Percentiles rank a stretch among this genome's conserved stretches.
phyloP scores from a whole-genome alignment of 192 early-diverging fungal species.

The Gaertneriomyces sp. region DNA sequence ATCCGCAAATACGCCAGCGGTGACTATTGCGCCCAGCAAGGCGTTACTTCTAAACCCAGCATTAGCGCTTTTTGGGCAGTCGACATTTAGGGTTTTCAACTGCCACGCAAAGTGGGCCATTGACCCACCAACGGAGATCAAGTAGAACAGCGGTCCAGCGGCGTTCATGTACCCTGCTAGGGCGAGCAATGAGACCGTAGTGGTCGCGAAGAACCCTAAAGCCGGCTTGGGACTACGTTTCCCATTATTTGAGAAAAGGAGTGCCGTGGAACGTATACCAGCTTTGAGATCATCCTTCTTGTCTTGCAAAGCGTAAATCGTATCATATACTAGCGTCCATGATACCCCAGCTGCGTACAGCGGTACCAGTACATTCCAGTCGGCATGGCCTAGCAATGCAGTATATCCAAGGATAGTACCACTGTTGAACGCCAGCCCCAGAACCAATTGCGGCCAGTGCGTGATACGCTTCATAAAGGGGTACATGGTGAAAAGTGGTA shows the following conservation, averaged over 20 bases:
- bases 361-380: conserved; percentile 72
- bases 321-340: conserved; percentile 96
- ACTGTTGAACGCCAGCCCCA: conserved; percentile 92
- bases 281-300: conserved; percentile 82
- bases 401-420: conserved; percentile 86
- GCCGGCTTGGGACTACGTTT: conserved; percentile 46
- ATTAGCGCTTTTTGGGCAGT: conserved; percentile 26
- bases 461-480: conserved; percentile 95
- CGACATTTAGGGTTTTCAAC: conserved; percentile 56
- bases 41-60: conserved; percentile 73
- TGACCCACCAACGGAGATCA: conserved; percentile 66
- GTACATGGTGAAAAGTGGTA: conserved; percentile 67
- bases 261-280: conserved; percentile 89
- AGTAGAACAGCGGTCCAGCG: conserved; percentile 70
- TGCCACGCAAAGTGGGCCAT: conserved; percentile 82
- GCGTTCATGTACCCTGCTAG: conserved; percentile 78
- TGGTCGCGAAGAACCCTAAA: conserved; percentile 67
- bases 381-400: conserved; percentile 60
- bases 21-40: conserved; percentile 74
- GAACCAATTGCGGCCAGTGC: conserved; percentile 88
- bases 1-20: conserved; percentile 70
- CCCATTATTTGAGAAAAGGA: conserved; percentile 70
- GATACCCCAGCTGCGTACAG: conserved; percentile 80
- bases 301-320: conserved; percentile 96
- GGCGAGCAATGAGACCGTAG: conserved; percentile 63